Base-by-base conservation (phyloP, 345 rosid genomes). In the Citrus unshiu region DNA sequence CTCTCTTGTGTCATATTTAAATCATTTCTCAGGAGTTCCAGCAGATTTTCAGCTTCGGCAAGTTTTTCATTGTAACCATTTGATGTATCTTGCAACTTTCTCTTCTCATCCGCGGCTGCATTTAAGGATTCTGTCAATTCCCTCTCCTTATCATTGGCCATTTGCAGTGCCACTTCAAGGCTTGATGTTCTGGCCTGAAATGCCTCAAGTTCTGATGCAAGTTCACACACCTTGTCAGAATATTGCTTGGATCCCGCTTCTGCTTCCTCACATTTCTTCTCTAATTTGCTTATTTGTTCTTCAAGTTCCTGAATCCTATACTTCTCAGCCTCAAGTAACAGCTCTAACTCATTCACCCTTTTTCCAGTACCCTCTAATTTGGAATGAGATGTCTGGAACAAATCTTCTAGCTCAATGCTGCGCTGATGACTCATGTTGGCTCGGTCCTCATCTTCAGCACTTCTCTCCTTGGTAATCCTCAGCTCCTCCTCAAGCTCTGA, bases 241-340 rank as follows among this genome's bases (percentile, higher is more conserved):
- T 89, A 63, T 76, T 83, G 85, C 75, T 86, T 85, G 51, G 93
- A 86, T 60, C 89, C 91, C 35, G 87, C 90, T 84, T 94, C 99
- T 35, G 92, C 83, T 51, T 88, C 92, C 12, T 68, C 87, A 40
- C 80, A 84, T 85, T 91, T 94, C 87, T 86, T 97, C 83, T 94
- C 94, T 61, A 94, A 77, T 51, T 84, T 60, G 78, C 86, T 80
- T 68, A 90, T 74, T 83, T 92, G 97, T 81, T 93, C 98, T 82
- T 92, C 98, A 75, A 93, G 98, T 81, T 97, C 98, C 83, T 92
- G 96, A 79, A 91, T 97, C 84, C 94, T 90, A 82, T 85, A 86
- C 72, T 93, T 94, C 82, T 92, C 96, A n/a, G 99, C 87, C 86
- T 92, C 93, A 27, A 94, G 98, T 64, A 97, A 83, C 92, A 97